Base-by-base conservation (phyloP, 352 stramenopile genomes). In the Globisporangium polare region DNA sequence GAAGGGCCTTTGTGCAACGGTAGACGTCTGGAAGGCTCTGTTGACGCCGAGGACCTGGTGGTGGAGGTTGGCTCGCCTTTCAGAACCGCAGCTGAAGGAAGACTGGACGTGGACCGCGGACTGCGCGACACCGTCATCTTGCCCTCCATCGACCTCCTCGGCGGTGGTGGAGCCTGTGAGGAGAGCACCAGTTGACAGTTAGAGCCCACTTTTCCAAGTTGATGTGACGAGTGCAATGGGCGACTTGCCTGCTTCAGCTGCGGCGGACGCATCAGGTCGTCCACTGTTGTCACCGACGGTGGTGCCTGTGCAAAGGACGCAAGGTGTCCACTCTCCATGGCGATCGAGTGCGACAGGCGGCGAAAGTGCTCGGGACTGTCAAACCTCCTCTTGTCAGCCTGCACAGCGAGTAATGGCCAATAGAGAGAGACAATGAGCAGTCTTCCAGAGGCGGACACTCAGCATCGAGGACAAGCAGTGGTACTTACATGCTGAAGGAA, bases 401-500 rank as follows among this genome's bases (percentile, higher is more conserved):
- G 29, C 24, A 29, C 1, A 39, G 4, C 29, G 0, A 39, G 18
- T 3, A 46, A 5, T 17, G 41, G 10, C 17, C 41, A 12, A 22
- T 2, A 7, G 18, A 46, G 41, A 46, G 5, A 20, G 18, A 46
- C 1, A 8, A 46, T 46, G 17, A 22, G 2, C 9, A 20, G 41
- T 46, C 41, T 17, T 22, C 41, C 41, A 46, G 15, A 22, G 2
- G 18, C 22, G 2, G 41, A 46, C 41, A 46, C 41, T 5, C 26
- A 27, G n/a, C n/a, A 59, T 10, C 35, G 9, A 33, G 18, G 43
- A 33, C 0, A 31, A 63, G 22, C 13, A 43, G 47, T 69, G 45
- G 33, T 12, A 39, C 33, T 39, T 69, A 83, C 77, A 56, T 92
- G 85, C 41, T 94, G 80, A n/a, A 94, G 63, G 39, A 94, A 88